Base-by-base conservation (phyloP, 2,329 filamentous ascomycete genomes). In the Cytospora piceicola region DNA sequence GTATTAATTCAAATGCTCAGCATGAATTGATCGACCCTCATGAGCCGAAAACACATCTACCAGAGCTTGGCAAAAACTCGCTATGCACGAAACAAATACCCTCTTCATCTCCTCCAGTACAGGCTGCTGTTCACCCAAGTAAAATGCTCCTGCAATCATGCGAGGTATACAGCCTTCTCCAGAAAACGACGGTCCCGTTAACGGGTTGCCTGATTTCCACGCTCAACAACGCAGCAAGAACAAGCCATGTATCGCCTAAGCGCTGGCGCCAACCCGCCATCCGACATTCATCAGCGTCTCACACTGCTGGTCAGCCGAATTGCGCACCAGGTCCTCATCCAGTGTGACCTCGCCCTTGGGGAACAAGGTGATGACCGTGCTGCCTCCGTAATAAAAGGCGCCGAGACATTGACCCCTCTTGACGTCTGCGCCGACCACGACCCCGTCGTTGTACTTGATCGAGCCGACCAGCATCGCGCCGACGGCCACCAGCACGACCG, bases 381-480 rank as follows among this genome's bases (percentile, higher is more conserved):
- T 78, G 34, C 78, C 78, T 30, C 78, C 78, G 58, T 80, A 80
- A 15, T 75, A 72, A 61, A 80, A 80, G 7, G 73, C 72, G 4
- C 78, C 78, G 27, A 80, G 65, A 69, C 78, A 78, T 65, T 80
- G 75, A 1, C 78, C 78, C 59, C 78, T 69, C 58, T 71, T 66
- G 27, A 80, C 72, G 6, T 73, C 67, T 9, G 69, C 69, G 1
- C 77, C 78, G 9, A 69, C 58, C 32, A 71, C 70, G n/a, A 78
- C 70, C 30, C 74, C 78, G 17, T 69, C 59, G n/a, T 77, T 73
- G 64, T 79, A 80, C 54, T 74, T 74, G 67, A 80, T 79, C 27
- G 73, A 77, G 2, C 78, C 78, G 0, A 80, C 78, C 29, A 80
- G 71, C 78, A 80, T 80, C 2, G 78, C 78, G 11, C 78, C 78